These are phyloP conservation scores for Fusarium buharicum DNA, from an alignment of 2,329 filamentous ascomycete species.

Conservation along the genomic window DNA sequence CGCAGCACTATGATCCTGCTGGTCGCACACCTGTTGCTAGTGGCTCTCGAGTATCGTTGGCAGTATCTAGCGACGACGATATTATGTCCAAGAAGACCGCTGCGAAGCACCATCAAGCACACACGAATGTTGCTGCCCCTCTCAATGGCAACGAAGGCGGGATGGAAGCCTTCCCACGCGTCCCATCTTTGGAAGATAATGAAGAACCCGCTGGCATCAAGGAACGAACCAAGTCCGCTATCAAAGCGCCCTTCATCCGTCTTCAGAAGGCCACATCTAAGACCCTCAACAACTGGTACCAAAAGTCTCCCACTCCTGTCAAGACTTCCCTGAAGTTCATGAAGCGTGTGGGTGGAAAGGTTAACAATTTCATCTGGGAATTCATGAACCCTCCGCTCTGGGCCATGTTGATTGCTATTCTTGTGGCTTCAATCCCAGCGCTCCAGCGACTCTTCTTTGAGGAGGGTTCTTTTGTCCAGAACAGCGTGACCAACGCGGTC, in stretches of 20 bases:
- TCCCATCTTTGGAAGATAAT: slow-evolving; percentile 57
- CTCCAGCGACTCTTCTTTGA: slow-evolving; percentile 89
- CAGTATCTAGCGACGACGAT: slow-evolving; percentile 61
- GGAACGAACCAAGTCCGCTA: slow-evolving; percentile 50
- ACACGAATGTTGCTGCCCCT: slow-evolving; percentile 40
- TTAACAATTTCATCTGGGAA: slow-evolving; percentile 78
- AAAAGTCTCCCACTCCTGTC: slow-evolving; percentile 55
- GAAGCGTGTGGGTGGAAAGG: slow-evolving; percentile 52
- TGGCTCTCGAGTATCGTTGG: slow-evolving; percentile 61
- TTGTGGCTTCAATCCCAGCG: slow-evolving; percentile 86
- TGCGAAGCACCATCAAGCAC: slow-evolving; percentile 41
- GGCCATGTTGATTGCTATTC: slow-evolving; percentile 93
- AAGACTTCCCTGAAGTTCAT: slow-evolving; percentile 50
- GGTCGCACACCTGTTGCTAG: slow-evolving; percentile 65
- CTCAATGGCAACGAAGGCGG: slow-evolving; percentile 56
- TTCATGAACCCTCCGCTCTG: slow-evolving; percentile 99
- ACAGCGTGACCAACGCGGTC: slow-evolving; percentile 90
- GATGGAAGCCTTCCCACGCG: slow-evolving; percentile 71
- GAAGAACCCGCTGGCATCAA: slow-evolving; percentile 54
- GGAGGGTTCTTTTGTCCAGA: slow-evolving; percentile 88
- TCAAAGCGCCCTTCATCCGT: slow-evolving; percentile 45
- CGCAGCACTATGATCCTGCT: slow-evolving; percentile 63
- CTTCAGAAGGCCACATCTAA: slow-evolving; percentile 39
- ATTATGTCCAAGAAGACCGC: slow-evolving; percentile 48
- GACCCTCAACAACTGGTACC: slow-evolving; percentile 46